Evolutionary conservation across 2,329 filamentous ascomycete species (phyloP), one percentile per base, ranked within the genome.

Genomic region (Pseudocercospora pini-densiflorae): DNA sequence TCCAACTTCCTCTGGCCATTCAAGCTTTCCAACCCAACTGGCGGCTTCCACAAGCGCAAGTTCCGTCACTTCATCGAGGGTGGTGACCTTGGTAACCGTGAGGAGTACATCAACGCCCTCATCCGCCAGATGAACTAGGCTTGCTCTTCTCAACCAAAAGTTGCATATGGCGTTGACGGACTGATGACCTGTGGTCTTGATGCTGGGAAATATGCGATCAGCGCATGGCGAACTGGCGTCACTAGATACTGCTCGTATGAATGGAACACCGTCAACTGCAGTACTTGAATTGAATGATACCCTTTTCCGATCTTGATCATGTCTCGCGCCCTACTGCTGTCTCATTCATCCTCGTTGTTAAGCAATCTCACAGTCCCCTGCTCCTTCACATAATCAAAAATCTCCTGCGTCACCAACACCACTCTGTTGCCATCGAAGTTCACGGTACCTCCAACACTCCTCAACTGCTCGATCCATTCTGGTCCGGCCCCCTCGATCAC

Each of bases 1-100:
- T 89, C 90, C 87, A 99, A 98, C 91, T 98, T 98, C 90, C 86
- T 98, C 76, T 99, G 95, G 95, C 95, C 95, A 81, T 99, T 99
- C 90, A 98, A 99, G 92, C 92, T 99, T 76, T 93, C 89, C 89
- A 97, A 97, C 90, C 95, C 95, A 81, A 98, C 86, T 77, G 95
- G 95, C 82, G 94, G 95, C 74, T 99, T 98, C 93, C 91, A 91
- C 77, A 84, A 91, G 78, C 89, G 95, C 85, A 99, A 98, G 88
- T 98, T 98, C 90, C 95, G 93, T 88, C 94, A 98, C 88, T 98
- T 92, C 87, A 92, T 98, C 72, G 92, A 97, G 88, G 95, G 94
- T 84, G 95, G 95, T 90, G 95, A 99, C 84, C 87, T 96, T 77
- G 95, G 95, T 82, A 98, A 99, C 90, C 92, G 95, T 76, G 95